Conservation (phyloP, 2,329 filamentous ascomycete genomes). For the Cucurbitaria berberidis region DNA sequence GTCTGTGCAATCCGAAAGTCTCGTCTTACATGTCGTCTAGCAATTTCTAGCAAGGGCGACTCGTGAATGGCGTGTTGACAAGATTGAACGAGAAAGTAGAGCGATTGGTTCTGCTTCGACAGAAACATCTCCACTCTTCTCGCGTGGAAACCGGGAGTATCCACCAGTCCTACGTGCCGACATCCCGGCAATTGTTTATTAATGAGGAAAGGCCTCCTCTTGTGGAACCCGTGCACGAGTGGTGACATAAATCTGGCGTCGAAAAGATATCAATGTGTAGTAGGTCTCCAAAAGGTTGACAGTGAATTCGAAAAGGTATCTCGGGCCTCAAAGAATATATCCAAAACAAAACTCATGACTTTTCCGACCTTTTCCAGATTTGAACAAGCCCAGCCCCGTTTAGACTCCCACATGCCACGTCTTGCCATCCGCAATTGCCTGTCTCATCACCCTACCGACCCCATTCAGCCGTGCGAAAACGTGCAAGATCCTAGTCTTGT, state of each 20-base stretch:
- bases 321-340: slow-evolving; percentile 20
- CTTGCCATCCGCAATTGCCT: not conserved
- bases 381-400: slow-evolving; percentile 3
- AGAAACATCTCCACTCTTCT: no score
- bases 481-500: slow-evolving; percentile 25
- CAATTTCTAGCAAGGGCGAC: no score
- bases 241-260: no score
- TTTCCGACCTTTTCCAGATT: slow-evolving; percentile 21
- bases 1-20: not conserved
- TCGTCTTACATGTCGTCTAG: no score
- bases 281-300: not conserved
- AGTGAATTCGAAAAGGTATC: slow-evolving; percentile 24
- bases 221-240: no score
- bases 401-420: slow-evolving; percentile 14
- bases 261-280: not conserved
- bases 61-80: no score
- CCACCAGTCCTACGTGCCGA: no score
- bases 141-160: no score
- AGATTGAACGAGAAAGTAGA: no score
- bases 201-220: no score
- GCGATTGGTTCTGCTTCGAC: no score
- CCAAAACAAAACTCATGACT: slow-evolving; percentile 21
- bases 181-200: no score
- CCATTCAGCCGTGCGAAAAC: slow-evolving; percentile 29
- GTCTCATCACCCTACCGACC: slow-evolving; percentile 9